Base-by-base conservation (phyloP, 2,329 filamentous ascomycete species). In the Phaeosphaeria sp. region DNA sequence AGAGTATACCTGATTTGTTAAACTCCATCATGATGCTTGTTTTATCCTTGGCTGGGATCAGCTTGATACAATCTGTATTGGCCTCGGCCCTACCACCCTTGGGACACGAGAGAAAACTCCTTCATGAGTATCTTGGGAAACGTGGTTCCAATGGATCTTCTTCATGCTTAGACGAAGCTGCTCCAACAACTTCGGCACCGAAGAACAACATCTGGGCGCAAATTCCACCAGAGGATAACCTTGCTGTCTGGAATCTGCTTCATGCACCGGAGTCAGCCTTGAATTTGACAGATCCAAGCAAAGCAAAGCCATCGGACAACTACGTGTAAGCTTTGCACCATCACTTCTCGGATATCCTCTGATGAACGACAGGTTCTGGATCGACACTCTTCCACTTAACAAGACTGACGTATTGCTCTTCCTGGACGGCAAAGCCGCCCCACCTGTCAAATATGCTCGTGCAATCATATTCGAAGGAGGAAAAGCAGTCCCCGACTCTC, bases 301-400 rank as follows among this genome's bases (percentile, higher is more conserved):
- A 72, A 8, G 78, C 80, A 6, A 71, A 63, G 5, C 60, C 77
- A 6, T 79, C 76, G 2, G 80, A 84, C 63, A 84, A 83, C 66
- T 79, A 79, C 50, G 74, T 84, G 40, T 65, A 49, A 20, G 5
- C 27, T 21, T 18, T 46, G 11, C 13, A 4, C 15, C 13, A 39
- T 4, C 15, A n/a, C 36, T 39, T 4, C 6, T 22, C 9, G 11
- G 6, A 6, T 3, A 22, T 24, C 8, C 6, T 3, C 11, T 51
- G 6, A 49, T 20, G 6, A 8, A 43, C 25, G 24, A 24, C 39
- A 66, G 60, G n/a, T 78, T 74, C 59, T 80, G 76, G 65, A 76
- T 84, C 20, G 82, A 84, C 60, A 78, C 79, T 0, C 69, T 85
- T 2, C 80, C 76, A 30, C 72, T 79, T 7, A 85, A 85, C 69